phyloP scores from a whole-genome alignment of 352 stramenopile genomes.

The Peronospora destructor region DNA sequence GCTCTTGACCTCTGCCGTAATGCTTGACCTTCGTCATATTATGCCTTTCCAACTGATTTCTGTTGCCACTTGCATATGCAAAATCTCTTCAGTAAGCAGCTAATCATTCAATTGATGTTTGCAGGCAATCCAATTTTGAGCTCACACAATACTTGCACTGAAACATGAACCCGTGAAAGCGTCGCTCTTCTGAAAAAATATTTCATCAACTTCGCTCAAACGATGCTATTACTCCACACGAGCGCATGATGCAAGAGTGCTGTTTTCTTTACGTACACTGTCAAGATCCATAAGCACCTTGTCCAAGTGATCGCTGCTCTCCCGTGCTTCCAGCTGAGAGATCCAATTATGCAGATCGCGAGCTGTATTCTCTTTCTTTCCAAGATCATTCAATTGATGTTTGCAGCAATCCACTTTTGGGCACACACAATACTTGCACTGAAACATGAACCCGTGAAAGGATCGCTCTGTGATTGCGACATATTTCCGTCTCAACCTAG shows the following conservation, averaged over 20 bases:
- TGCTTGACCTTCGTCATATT: not conserved
- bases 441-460: too few relatives aligned
- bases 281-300: conserved; percentile 78
- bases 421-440: not conserved
- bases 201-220: not conserved
- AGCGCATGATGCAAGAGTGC: conserved; percentile 40
- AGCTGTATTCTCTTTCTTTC: conserved; percentile 68
- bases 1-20: not conserved
- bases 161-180: too few relatives aligned
- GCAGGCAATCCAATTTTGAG: too few relatives aligned
- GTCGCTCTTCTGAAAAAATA: too few relatives aligned
- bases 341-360: conserved; percentile 83
- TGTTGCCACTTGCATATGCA: too few relatives aligned
- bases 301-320: conserved; percentile 62
- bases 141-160: not conserved
- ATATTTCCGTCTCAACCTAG: too few relatives aligned
- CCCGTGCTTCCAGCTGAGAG: conserved; percentile 62
- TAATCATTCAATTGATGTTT: too few relatives aligned
- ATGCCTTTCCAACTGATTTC: too few relatives aligned
- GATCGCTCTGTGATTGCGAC: too few relatives aligned
- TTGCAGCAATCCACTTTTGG: too few relatives aligned
- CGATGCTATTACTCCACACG: conserved; percentile 4
- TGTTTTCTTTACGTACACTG: conserved; percentile 65
- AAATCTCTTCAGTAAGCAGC: not conserved
- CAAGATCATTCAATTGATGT: conserved; percentile 31